A percentile compares a stretch with the other conserved stretches of the same genome.
These are phyloP conservation scores for Stachybotrys echinatus DNA, from an alignment of 2,329 filamentous ascomycete species.

Conservation along the genomic window DNA sequence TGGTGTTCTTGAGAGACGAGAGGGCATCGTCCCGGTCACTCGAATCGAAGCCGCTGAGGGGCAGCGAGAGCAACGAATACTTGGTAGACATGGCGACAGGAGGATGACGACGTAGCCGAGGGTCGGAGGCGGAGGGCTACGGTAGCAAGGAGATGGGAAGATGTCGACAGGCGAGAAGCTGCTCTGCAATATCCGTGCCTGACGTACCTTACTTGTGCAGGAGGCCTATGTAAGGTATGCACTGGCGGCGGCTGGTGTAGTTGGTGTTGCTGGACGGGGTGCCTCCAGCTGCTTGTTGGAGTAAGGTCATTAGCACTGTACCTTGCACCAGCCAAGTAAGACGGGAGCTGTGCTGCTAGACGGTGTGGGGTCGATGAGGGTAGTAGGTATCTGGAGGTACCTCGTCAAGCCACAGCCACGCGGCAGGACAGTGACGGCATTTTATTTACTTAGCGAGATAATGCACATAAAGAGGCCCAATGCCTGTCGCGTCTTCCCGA, in stretches of 20 bases:
- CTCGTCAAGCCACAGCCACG: not conserved
- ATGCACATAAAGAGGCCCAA: not conserved
- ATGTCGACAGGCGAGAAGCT: no score
- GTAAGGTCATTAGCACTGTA: no score
- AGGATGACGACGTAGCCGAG: constrained; percentile 4
- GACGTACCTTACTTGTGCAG: no score
- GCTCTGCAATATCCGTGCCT: no score
- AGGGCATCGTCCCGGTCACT: constrained; percentile 78
- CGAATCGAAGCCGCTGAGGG: constrained; percentile 78
- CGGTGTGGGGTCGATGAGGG: not conserved
- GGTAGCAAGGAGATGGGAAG: constrained; percentile 6
- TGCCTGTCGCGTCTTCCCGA: not conserved
- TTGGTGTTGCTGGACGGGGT: no score
- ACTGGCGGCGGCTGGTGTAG: no score
- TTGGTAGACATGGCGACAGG: constrained; percentile 44
- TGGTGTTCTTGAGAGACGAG: constrained; percentile 64
- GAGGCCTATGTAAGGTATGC: no score
- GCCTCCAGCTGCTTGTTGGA: no score
- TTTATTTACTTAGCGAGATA: not conserved
- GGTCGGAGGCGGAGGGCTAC: constrained; percentile 2
- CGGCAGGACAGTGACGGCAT: not conserved
- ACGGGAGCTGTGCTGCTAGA: not conserved
- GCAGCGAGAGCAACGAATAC: constrained; percentile 87
- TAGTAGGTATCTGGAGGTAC: not conserved
- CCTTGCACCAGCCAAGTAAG: no score